A percentile compares a stretch with the other conserved stretches of the same genome.
Conservation (phyloP, 768 basidiomycete genomes). For the Ramaria rubella region DNA sequence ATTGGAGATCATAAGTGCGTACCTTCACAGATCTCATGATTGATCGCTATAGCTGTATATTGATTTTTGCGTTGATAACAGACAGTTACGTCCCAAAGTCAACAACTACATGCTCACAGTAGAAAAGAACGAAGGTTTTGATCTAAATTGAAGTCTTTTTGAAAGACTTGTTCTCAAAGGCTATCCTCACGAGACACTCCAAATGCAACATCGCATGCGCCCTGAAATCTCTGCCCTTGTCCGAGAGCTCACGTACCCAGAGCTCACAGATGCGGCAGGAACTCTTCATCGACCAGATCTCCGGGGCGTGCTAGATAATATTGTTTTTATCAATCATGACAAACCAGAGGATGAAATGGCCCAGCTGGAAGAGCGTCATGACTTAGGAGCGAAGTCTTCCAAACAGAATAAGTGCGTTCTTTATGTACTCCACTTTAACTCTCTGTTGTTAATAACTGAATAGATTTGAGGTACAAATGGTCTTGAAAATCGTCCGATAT, state of each 20-base stretch:
- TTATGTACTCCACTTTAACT: not conserved
- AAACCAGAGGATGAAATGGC: conserved; percentile 45
- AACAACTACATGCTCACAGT: conserved; percentile 58
- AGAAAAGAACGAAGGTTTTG: conserved; percentile 61
- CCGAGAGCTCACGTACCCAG: conserved; percentile 57
- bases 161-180: conserved; percentile 58
- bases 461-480: conserved; percentile 47
- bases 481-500: conserved; percentile 58
- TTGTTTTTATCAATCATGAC: conserved; percentile 55
- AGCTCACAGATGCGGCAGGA: conserved; percentile 46
- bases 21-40: not conserved
- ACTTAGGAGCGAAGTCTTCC: conserved; percentile 43
- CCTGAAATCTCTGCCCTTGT: conserved; percentile 64
- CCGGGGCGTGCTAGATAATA: conserved; percentile 47
- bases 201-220: conserved; percentile 64
- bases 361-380: conserved; percentile 38
- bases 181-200: conserved; percentile 54
- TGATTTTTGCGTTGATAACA: conserved; percentile 19
- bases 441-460: not conserved
- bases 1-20: conserved; percentile 71
- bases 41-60: not conserved
- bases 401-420: conserved; percentile 46
- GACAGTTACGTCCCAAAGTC: conserved; percentile 69
- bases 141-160: conserved; percentile 62
- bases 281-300: conserved; percentile 47